Conservation (phyloP, 208 protist genomes). For the Strigomonas culicis region DNA sequence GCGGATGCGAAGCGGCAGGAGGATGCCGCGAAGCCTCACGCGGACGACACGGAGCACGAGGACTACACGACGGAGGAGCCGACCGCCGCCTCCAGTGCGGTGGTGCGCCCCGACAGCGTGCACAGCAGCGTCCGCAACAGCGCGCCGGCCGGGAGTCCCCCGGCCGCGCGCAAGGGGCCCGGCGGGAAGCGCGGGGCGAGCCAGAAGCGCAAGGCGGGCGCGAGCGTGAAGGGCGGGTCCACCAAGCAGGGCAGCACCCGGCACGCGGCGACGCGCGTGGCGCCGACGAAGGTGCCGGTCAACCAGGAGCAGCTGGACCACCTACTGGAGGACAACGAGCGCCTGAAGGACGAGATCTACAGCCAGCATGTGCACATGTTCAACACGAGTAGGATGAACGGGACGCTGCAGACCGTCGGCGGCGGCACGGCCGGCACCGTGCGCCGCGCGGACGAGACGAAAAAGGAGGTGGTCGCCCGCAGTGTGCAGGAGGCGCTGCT, state of each 20-base stretch:
- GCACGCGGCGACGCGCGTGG: constrained; percentile 1
- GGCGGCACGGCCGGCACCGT: not conserved
- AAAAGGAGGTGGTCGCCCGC: constrained; percentile 26
- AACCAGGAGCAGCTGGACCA: constrained; percentile 36
- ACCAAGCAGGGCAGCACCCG: not conserved
- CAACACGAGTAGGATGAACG: constrained; percentile 17
- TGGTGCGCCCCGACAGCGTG: not conserved
- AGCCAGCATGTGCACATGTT: constrained; percentile 29
- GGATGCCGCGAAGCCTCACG: not conserved
- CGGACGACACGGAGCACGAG: not conserved
- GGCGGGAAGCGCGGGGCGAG: not conserved
- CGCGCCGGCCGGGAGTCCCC: not conserved
- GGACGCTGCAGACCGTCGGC: constrained; percentile 1
- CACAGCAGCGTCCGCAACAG: not conserved
- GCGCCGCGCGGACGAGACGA: not conserved
- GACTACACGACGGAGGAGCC: not conserved
- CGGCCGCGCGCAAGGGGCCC: not conserved
- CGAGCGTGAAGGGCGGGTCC: not conserved
- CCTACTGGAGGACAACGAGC: constrained; percentile 40
- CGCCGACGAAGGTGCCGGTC: constrained; percentile 21
- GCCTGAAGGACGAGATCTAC: constrained; percentile 38
- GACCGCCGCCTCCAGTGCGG: not conserved
- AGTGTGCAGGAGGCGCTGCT: constrained; percentile 39
- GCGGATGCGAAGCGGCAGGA: not conserved
- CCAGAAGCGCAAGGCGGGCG: not conserved